Conservation (phyloP, 768 basidiomycete species). For the Mycena latifolia region DNA sequence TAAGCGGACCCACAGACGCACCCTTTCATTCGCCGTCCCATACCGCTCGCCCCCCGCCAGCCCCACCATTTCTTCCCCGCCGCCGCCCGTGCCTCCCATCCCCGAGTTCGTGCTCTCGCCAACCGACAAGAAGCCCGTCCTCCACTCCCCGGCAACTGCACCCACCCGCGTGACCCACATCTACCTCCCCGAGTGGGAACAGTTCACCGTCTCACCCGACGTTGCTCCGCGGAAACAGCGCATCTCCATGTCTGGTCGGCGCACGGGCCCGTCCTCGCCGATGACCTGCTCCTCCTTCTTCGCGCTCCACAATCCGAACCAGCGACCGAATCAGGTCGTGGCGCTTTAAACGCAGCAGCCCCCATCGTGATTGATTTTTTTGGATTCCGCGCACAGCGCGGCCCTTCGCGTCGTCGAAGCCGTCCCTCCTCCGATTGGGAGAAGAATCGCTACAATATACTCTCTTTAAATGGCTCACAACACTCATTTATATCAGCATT, state of each 20-base stretch:
- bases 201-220: conserved; percentile 40
- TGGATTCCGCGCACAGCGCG: conserved; percentile 14
- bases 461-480: conserved; percentile 24
- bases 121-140: conserved; percentile 49
- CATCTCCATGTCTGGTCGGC: conserved; percentile 26
- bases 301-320: conserved; percentile 51
- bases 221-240: conserved; percentile 22
- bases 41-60: conserved; percentile 67
- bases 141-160: conserved; percentile 34
- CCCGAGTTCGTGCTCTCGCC: conserved; percentile 58
- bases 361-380: conserved; percentile 16
- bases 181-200: conserved; percentile 47
- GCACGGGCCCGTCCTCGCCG: conserved; percentile 42
- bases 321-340: conserved; percentile 22
- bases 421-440: conserved; percentile 28
- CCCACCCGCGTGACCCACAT: conserved; percentile 44
- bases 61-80: conserved; percentile 53
- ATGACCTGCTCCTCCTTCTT: conserved; percentile 67
- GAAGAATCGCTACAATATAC: conserved; percentile 24
- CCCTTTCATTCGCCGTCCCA: conserved; percentile 52
- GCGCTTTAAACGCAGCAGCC: conserved; percentile 24
- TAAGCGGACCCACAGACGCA: conserved; percentile 44
- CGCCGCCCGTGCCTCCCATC: conserved; percentile 71
- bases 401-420: conserved; percentile 17
- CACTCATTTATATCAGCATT: conserved; percentile 8